A percentile compares a stretch with the other conserved stretches of the same genome.
These are phyloP conservation scores for Alternaria postmessia DNA, from an alignment of 2,329 filamentous ascomycete species.

Conservation along the genomic window DNA sequence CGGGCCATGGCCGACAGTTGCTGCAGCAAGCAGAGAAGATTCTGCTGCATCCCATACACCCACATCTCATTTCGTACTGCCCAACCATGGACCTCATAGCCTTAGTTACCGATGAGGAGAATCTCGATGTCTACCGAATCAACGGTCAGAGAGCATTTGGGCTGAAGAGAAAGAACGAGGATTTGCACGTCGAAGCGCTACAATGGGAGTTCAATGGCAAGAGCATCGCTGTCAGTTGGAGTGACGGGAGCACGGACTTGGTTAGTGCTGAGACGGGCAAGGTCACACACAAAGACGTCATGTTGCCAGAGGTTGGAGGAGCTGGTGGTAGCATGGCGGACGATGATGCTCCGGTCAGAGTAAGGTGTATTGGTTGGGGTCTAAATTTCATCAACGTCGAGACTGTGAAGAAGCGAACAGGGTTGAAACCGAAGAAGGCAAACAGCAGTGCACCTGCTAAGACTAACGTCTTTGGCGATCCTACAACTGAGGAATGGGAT, in stretches of 20 bases:
- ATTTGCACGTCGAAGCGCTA: slow-evolving; percentile 47
- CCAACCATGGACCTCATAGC: slow-evolving; percentile 86
- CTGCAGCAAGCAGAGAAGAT: slow-evolving; percentile 53
- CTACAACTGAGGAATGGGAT: slow-evolving; percentile 47
- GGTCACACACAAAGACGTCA: slow-evolving; percentile 69
- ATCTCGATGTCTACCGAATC: slow-evolving; percentile 78
- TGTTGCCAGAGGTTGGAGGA: slow-evolving; percentile 18
- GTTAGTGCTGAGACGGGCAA: slow-evolving; percentile 84
- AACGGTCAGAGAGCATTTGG: slow-evolving; percentile 76
- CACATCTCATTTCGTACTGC: slow-evolving; percentile 74
- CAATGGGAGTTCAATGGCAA: slow-evolving; percentile 65
- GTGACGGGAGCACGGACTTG: slow-evolving; percentile 78
- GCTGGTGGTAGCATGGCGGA: slow-evolving; percentile 4
- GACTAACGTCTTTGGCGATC: slow-evolving; percentile 29
- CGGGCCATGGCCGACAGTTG: slow-evolving; percentile 26
- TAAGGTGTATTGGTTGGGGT: slow-evolving; percentile 63
- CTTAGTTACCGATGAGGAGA: slow-evolving; percentile 72
- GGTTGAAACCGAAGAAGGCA: slow-evolving; percentile 23
- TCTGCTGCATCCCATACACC: slow-evolving; percentile 59
- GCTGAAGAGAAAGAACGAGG: slow-evolving; percentile 51
- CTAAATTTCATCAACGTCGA: slow-evolving; percentile 63
- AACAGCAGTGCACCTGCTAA: slow-evolving; percentile 19
- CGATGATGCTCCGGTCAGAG: slow-evolving; percentile 20
- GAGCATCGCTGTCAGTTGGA: slow-evolving; percentile 83
- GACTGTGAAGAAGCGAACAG: slow-evolving; percentile 54